Base-by-base conservation (phyloP, 768 basidiomycete genomes). In the Exsudoporus frostii region DNA sequence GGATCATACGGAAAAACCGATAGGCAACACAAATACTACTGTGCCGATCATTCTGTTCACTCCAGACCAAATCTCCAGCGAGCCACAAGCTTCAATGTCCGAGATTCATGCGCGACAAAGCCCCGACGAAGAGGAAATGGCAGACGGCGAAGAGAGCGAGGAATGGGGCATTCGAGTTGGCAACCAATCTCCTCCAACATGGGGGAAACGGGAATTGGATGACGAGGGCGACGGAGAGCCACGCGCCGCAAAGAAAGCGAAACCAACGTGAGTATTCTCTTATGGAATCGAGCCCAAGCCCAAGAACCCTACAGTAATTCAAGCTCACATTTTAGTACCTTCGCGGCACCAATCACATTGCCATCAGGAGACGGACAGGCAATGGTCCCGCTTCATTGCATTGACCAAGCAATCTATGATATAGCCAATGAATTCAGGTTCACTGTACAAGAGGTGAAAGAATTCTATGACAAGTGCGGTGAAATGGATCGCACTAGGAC, bases 391-490 rank as follows among this genome's bases (percentile, higher is more conserved):
- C 67, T 88, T 42, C 86, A 88, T 65, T 79, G 86, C 41, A 77
- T 90, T 27, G 86, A 90, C 58, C 81, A 81, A 60, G 77, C 73
- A 11, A 78, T 92, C 36, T 68, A 70, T 29, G 80, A 84, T 29
- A 90, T 92, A 58, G 88, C 89, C 7, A 73, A 68, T 33, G 82
- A 88, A 34, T 86, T 75, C 60, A 76, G 83, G 45, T 92, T 92
- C 65, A 87, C 87, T 1, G 65, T 82, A 1, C 84, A 85, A 56
- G 90, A 92, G 68, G 88, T 92, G 14, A 79, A 85, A 62, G 87
- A 86, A 62, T 88, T 82, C 65, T 90, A 90, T 55, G 85, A 89
- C 62, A 81, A 77, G 55, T 85, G 79, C 53, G 84, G 85, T 14
- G 87, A 90, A 59, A 81, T 89, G 78, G 78, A 75, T 33, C 77